These are phyloP conservation scores for Microbotryomycetes sp. DNA, from an alignment of 1,284 basidiomycete genomes.

Conservation along the genomic window DNA sequence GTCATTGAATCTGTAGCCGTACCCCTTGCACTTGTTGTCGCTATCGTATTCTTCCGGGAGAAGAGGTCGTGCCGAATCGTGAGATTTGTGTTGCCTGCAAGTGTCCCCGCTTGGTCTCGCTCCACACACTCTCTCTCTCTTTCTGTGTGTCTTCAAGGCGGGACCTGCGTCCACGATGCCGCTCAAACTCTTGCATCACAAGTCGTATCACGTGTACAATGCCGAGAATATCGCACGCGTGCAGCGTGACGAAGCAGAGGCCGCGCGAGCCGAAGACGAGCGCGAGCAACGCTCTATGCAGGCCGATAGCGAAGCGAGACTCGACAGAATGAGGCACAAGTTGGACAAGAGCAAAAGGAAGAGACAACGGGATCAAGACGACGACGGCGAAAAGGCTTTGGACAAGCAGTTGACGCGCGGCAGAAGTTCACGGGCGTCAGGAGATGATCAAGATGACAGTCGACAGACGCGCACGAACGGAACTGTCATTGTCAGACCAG, in stretches of 20 bases:
- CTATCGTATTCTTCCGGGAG: no score
- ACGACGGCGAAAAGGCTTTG: constrained; percentile 24
- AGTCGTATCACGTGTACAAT: constrained; percentile 26
- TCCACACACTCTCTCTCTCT: no score
- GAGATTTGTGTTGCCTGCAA: no score
- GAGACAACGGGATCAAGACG: constrained; percentile 14
- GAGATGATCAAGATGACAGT: not conserved
- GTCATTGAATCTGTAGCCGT: no score
- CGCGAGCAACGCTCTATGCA: not conserved
- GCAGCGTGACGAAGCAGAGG: constrained; percentile 21
- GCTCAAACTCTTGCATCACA: constrained; percentile 24
- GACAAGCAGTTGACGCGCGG: constrained; percentile 29
- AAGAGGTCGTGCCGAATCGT: no score
- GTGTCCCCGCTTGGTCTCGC: no score
- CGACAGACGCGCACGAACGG: not conserved
- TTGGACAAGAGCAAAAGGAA: constrained; percentile 10
- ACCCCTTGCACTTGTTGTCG: no score
- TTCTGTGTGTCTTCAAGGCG: no score
- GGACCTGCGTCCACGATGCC: no score
- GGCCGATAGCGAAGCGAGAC: constrained; percentile 23
- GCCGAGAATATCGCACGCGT: constrained; percentile 27
- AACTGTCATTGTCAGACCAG: constrained; percentile 2
- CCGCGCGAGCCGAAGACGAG: constrained; percentile 2
- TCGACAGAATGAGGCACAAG: constrained; percentile 18
- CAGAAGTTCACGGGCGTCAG: not conserved